Percentiles rank a stretch among this genome's conserved stretches.
These are phyloP conservation scores for Colletotrichum cordylinicola DNA, from an alignment of 2,329 filamentous ascomycete genomes.

Conservation along the genomic window DNA sequence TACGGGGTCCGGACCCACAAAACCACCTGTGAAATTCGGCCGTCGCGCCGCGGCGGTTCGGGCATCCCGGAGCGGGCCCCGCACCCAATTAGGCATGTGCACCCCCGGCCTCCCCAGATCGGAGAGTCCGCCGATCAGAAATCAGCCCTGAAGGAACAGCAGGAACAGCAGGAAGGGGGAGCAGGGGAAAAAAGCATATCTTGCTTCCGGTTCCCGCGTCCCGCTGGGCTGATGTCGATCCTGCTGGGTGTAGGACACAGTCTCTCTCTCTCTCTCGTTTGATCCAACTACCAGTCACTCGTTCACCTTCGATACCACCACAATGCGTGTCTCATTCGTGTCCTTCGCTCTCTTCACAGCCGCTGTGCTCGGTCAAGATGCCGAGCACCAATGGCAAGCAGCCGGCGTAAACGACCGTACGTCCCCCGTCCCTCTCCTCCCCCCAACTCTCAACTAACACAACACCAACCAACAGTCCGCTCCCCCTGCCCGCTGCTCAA, in stretches of 20 bases:
- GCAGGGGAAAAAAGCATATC: background rate
- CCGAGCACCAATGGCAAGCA: background rate
- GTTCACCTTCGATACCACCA: background rate
- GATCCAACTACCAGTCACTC: background rate
- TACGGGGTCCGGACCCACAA: constrained; percentile 5
- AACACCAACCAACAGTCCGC: background rate
- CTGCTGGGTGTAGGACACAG: background rate
- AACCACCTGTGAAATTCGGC: background rate
- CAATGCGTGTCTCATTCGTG: background rate
- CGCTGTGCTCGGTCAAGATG: background rate
- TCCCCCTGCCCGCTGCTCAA: constrained; percentile 27
- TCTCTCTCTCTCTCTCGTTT: background rate
- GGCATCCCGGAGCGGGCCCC: background rate
- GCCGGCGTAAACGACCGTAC: background rate
- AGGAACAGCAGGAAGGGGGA: accelerated
- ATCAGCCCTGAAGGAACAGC: background rate
- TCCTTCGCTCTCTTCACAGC: background rate
- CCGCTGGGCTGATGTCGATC: background rate
- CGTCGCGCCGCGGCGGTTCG: background rate
- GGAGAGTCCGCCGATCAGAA: background rate
- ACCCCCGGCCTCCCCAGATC: background rate
- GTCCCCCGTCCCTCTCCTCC: background rate
- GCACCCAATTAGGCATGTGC: background rate
- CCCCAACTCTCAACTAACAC: background rate
- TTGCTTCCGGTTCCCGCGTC: background rate